Evolutionary conservation across 2,329 filamentous ascomycete genomes (phyloP).

Genomic region (Cadophora sp.): DNA sequence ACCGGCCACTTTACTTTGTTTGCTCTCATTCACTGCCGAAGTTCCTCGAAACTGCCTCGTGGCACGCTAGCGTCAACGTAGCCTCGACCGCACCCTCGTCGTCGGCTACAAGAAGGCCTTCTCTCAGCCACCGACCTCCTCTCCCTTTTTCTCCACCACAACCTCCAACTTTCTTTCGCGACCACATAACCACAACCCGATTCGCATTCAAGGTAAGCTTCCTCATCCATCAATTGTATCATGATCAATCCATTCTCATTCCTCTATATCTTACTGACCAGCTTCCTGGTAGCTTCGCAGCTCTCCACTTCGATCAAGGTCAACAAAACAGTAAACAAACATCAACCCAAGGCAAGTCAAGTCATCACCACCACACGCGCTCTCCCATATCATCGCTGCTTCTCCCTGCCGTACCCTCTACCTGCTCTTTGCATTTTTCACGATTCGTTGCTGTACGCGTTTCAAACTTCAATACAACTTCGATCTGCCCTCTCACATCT

Average conservation of each 20-base stretch:
- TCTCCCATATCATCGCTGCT: background rate
- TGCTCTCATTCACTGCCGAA: conserved; percentile 12
- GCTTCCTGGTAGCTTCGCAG: conserved; percentile 10
- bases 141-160: conserved; percentile 17
- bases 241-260: background rate
- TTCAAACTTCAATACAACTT: background rate
- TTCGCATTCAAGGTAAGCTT: background rate
- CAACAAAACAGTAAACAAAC: conserved; percentile 6
- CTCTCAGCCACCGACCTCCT: conserved; percentile 10
- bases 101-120: conserved; percentile 20
- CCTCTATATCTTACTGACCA: conserved; percentile 12
- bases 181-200: background rate
- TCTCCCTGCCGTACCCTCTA: background rate
- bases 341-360: conserved; percentile 15
- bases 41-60: conserved; percentile 12
- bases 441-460: background rate
- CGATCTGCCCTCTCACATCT: background rate
- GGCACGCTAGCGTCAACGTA: conserved; percentile 17
- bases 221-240: background rate
- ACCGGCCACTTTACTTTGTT: background rate
- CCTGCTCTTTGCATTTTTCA: background rate
- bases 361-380: background rate
- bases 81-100: conserved; percentile 2
- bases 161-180: conserved; percentile 9
- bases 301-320: background rate